Evolutionary conservation across 2,329 filamentous ascomycete genomes (phyloP).

Genomic region (Akanthomyces muscarius): DNA sequence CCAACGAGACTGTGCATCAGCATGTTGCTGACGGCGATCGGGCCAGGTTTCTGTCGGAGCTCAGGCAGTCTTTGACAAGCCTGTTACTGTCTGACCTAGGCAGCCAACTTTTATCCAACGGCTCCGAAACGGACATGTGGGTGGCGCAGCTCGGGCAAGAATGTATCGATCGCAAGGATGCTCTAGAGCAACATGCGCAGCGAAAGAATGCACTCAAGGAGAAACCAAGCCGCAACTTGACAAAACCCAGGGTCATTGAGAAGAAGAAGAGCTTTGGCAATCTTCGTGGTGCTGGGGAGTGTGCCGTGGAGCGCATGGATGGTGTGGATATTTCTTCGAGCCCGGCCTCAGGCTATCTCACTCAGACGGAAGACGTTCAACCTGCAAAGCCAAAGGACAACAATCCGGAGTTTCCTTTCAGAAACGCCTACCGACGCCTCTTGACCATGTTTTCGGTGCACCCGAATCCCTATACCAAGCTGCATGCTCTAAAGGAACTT

Average conservation of each 20-base stretch:
- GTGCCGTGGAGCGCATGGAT: conserved; percentile 30
- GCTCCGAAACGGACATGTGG: conserved; percentile 91
- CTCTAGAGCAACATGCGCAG: conserved; percentile 46
- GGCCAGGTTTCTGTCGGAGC: conserved; percentile 68
- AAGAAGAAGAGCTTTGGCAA: conserved; percentile 68
- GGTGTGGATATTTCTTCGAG: conserved; percentile 25
- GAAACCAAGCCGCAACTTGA: conserved; percentile 38
- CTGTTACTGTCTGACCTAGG: conserved; percentile 86
- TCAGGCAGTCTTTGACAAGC: conserved; percentile 77
- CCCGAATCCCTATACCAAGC: conserved; percentile 81
- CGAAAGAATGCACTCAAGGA: conserved; percentile 37
- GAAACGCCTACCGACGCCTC: conserved; percentile 72
- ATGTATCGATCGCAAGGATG: conserved; percentile 59
- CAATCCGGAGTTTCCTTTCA: conserved; percentile 67
- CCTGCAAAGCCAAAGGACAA: neutral
- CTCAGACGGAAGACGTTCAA: conserved; percentile 11
- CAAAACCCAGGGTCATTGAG: conserved; percentile 51
- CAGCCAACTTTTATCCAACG: conserved; percentile 77
- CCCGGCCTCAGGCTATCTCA: conserved; percentile 4
- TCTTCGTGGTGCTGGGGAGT: conserved; percentile 49
- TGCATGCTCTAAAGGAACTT: conserved; percentile 78
- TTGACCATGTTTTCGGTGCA: conserved; percentile 85
- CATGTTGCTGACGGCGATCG: conserved; percentile 65
- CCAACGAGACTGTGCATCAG: conserved; percentile 62
- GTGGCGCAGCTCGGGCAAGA: conserved; percentile 66